Evolutionary conservation across 495 filamentous ascomycete species (phyloP).

Genomic region (Saxophila tyrrhenica): DNA sequence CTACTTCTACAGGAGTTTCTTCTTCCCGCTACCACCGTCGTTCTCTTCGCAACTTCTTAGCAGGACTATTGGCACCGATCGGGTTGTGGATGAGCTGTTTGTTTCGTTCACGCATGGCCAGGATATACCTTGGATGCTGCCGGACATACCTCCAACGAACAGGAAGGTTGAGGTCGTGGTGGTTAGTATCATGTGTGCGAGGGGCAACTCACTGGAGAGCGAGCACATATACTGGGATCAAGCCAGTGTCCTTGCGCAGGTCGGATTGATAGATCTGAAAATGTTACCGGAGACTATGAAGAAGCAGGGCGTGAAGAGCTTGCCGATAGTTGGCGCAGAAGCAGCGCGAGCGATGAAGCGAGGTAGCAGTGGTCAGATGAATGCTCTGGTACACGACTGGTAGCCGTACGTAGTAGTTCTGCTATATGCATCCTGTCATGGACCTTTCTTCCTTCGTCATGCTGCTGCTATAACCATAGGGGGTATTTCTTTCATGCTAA

Average conservation of each 20-base stretch:
- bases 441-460: neutral
- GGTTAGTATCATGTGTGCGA: conserved; percentile 62
- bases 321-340: conserved; percentile 62
- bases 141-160: conserved; percentile 61
- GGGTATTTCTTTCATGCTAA: neutral
- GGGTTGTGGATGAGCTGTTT: conserved; percentile 50
- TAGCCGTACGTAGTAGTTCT: neutral
- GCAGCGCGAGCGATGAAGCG: conserved; percentile 56
- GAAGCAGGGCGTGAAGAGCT: conserved; percentile 41
- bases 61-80: conserved; percentile 51
- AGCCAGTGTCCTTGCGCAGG: conserved; percentile 63
- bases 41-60: conserved; percentile 59
- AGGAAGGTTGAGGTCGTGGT: conserved; percentile 58
- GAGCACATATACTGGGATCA: conserved; percentile 90
- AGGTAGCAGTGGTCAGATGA: conserved; percentile 39
- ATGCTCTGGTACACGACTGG: conserved; percentile 31
- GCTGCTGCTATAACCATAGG: neutral
- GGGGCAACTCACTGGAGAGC: conserved; percentile 62
- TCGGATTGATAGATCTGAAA: conserved; percentile 61
- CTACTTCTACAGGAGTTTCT: conserved; percentile 62
- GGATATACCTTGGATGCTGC: conserved; percentile 69
- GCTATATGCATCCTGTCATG: neutral
- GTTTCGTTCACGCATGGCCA: conserved; percentile 58
- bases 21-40: conserved; percentile 61
- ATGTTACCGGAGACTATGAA: conserved; percentile 35